Evolutionary conservation across 805 yeast species (phyloP).

Genomic region (Teunomyces barrocoloradensis): DNA sequence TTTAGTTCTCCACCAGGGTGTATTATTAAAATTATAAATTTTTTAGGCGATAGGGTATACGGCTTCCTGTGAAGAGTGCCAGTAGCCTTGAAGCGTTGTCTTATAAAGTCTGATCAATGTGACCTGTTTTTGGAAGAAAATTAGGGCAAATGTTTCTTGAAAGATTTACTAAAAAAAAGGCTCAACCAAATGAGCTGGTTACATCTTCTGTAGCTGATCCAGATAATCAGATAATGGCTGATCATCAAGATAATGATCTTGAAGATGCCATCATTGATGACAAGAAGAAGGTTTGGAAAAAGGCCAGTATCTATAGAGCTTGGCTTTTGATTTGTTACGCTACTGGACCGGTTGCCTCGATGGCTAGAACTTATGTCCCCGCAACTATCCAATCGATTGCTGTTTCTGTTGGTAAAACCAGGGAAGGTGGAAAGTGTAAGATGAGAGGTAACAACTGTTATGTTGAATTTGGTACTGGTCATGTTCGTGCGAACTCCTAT

Average conservation of each 20-base stretch:
- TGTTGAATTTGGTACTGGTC: constrained; percentile 31
- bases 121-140: neutral
- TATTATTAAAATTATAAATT: neutral
- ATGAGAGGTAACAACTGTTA: constrained; percentile 36
- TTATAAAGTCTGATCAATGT: neutral
- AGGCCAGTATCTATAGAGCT: constrained; percentile 19
- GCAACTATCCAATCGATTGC: constrained; percentile 40
- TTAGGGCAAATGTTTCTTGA: neutral
- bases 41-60: neutral
- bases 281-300: constrained; percentile 13
- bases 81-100: too few relatives aligned
- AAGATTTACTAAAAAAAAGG: neutral
- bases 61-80: neutral
- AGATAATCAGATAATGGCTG: neutral
- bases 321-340: constrained; percentile 41
- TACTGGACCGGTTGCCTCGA: constrained; percentile 43
- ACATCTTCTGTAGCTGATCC: neutral
- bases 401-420: constrained; percentile 25
- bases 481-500: constrained; percentile 33
- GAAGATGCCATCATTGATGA: neutral
- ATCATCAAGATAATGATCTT: neutral
- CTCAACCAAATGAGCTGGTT: neutral
- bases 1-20: neutral
- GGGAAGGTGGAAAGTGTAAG: constrained; percentile 22
- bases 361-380: constrained; percentile 41